phyloP scores from a whole-genome alignment of 1,284 basidiomycete species.

The Boletus semigastroideus region DNA sequence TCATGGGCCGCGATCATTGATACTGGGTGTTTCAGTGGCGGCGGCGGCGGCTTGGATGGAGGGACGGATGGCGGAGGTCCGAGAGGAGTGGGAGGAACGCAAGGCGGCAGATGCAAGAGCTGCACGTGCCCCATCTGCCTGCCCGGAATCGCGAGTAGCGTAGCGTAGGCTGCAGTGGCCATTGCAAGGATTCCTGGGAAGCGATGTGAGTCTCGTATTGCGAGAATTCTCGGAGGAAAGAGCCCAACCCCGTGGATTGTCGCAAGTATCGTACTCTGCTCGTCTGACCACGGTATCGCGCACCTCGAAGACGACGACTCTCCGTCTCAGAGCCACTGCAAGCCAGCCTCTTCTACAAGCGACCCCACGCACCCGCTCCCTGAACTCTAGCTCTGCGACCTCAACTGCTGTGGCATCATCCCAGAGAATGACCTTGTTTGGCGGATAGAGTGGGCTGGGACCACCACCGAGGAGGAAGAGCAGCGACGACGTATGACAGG shows the following conservation, averaged over 20 bases:
- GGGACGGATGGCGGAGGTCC: constrained; percentile 32
- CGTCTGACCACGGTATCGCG: constrained; percentile 59
- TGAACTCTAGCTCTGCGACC: constrained; percentile 90
- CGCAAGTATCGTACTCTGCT: constrained; percentile 86
- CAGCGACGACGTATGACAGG: constrained; percentile 81
- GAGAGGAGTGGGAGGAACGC: constrained; percentile 41
- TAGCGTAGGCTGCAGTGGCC: constrained; percentile 74
- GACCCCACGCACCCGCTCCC: constrained; percentile 82
- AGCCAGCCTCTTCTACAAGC: constrained; percentile 81
- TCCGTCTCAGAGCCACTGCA: constrained; percentile 76
- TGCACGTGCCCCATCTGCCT: constrained; percentile 91
- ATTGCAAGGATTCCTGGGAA: constrained; percentile 77
- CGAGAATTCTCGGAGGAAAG: constrained; percentile 6
- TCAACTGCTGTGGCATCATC: constrained; percentile 75
- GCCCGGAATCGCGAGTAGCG: constrained; percentile 84
- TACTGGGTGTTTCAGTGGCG: constrained; percentile 60
- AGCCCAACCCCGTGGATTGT: constrained; percentile 79
- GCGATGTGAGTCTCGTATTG: constrained; percentile 7
- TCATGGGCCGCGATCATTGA: constrained; percentile 88
- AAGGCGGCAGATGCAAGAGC: constrained; percentile 82
- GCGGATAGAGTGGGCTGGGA: constrained; percentile 86
- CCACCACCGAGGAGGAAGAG: constrained; percentile 91
- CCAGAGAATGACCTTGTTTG: constrained; percentile 93
- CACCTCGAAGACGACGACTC: constrained; percentile 81
- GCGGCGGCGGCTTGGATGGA: constrained; percentile 52